Evolutionary conservation across 2,329 filamentous ascomycete species (phyloP), one percentile per base, ranked within the genome.

Genomic region (Blastomyces emzantsi): DNA sequence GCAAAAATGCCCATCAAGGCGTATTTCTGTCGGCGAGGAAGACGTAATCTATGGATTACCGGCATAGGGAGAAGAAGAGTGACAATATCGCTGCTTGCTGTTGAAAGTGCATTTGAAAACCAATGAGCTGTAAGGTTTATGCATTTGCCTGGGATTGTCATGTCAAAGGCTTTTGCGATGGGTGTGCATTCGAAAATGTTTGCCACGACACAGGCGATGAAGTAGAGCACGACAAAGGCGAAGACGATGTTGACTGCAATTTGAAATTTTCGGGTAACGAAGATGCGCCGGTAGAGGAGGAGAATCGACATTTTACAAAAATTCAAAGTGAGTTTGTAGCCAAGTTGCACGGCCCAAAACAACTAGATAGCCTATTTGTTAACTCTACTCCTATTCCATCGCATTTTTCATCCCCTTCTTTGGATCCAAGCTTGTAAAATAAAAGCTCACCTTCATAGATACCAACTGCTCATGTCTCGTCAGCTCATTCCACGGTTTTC

Each of bases 291-390:
- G 67, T 84, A 85, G 22, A 85, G 76, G 2, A 82, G 72, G 7
- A 83, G 70, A 61, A 83, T 81, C 2, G 82, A 83, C 1, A 78
- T 71, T 67, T 85, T 84, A 1, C 80, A 82, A 41, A 82, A 71
- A 68, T 81, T 82, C 64, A 84, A 80, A 52, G 79, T 80, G 66
- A 82, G 71, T 67, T 84, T 84, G 72, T 84, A 84, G 64, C 81
- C 79, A 61, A 81, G 78, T 66, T 84, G 81, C 2, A 80, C 77
- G 33, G 81, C 70, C 65, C 79, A 83, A 69, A 83, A 84, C 25
- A 78, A 69, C 81, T 83, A 22, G 3, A 17, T 39, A 57, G 19
- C 5, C 6, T 6, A 22, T 57, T 22, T 57, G 33, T 39, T 11
- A 36, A 57, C n/a, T 41, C n/a, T 39, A 57, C 11, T 41, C n/a